These are phyloP conservation scores for Kregervanrija delftensis DNA, from an alignment of 805 yeast genomes.

Conservation along the genomic window DNA sequence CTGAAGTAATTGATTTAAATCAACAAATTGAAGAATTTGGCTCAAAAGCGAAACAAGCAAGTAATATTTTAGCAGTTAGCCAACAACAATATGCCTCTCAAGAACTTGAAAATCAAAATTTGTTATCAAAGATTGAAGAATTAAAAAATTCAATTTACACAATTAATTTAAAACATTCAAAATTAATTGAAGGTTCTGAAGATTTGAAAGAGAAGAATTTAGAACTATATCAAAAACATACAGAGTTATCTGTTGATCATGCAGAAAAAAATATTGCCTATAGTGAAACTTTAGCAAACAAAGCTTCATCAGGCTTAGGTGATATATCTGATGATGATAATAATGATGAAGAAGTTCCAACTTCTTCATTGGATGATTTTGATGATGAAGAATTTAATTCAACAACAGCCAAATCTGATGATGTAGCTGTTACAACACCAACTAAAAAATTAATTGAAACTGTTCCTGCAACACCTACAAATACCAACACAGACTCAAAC, in stretches of 20 bases:
- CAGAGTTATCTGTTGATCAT: slow-evolving; percentile 25
- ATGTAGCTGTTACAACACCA: slow-evolving; percentile 8
- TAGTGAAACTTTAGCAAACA: slow-evolving; percentile 23
- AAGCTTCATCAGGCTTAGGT: slow-evolving; percentile 20
- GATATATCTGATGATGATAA: slow-evolving; percentile 15
- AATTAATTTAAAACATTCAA: slow-evolving; percentile 20
- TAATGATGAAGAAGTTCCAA: slow-evolving; percentile 24
- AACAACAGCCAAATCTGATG: background rate
- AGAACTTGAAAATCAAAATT: slow-evolving; percentile 39
- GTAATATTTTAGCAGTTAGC: slow-evolving; percentile 57
- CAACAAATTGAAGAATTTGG: slow-evolving; percentile 46
- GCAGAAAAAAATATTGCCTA: slow-evolving; percentile 26
- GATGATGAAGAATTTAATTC: slow-evolving; percentile 18
- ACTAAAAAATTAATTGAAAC: slow-evolving; percentile 1
- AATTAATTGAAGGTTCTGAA: slow-evolving; percentile 14
- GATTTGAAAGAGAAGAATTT: slow-evolving; percentile 33
- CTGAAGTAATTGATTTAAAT: slow-evolving; percentile 56
- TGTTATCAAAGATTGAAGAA: slow-evolving; percentile 19
- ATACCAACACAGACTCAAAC: slow-evolving; percentile 5
- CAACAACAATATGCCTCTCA: slow-evolving; percentile 61
- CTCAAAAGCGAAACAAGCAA: slow-evolving; percentile 52
- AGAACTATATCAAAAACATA: slow-evolving; percentile 31
- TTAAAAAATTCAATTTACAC: slow-evolving; percentile 21
- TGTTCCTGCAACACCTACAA: slow-evolving; percentile 17
- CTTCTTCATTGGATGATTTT: slow-evolving; percentile 26